Base-by-base conservation (phyloP, 2,329 filamentous ascomycete genomes). In the Pyrenophora teres region DNA sequence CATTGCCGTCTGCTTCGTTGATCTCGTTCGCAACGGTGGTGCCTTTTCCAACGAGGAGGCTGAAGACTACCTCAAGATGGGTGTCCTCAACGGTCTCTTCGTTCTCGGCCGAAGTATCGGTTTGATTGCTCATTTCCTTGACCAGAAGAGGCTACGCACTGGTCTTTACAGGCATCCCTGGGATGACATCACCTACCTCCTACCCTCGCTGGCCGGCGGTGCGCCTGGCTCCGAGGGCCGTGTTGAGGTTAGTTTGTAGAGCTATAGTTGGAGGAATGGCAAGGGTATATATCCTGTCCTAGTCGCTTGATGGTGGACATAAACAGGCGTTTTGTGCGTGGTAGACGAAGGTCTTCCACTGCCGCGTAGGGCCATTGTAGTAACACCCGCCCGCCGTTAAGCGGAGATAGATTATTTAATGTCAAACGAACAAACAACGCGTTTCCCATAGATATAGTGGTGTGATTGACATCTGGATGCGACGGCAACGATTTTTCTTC, bases 81-180 rank as follows among this genome's bases (percentile, higher is more conserved):
- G 94, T 85, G 94, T 99, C 41, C 87, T 99, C 69, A 99, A 99
- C 85, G 94, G 94, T 82, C 89, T 99, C 56, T 99, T 99, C 83
- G 94, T 99, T 40, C 87, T 99, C 56, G 94, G 94, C 73, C 89
- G 94, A 74, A 91, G 86, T 77, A 99, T 99, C 73, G 94, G 94
- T 90, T 84, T 99, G 65, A 99, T 99, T 88, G 94, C 94, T 73
- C 94, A 99, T 81, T 97, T 93, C 85, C 87, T 99, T 70, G 94
- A 99, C 82, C 94, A 99, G 86, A 99, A 99, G 92, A 87, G 94
- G 79, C 85, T 99, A 78, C 89, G 93, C 72, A 99, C 94, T 72
- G 94, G 94, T 76, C 87, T 99, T 63, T 99, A 99, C 89, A 89
- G 94, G 59, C 72, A 96, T 86, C 94, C 94, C 74, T 97, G 94